Evolutionary conservation across 352 stramenopile species (phyloP), one percentile per base, ranked within the genome.

Genomic region (Globisporangium nunn): DNA sequence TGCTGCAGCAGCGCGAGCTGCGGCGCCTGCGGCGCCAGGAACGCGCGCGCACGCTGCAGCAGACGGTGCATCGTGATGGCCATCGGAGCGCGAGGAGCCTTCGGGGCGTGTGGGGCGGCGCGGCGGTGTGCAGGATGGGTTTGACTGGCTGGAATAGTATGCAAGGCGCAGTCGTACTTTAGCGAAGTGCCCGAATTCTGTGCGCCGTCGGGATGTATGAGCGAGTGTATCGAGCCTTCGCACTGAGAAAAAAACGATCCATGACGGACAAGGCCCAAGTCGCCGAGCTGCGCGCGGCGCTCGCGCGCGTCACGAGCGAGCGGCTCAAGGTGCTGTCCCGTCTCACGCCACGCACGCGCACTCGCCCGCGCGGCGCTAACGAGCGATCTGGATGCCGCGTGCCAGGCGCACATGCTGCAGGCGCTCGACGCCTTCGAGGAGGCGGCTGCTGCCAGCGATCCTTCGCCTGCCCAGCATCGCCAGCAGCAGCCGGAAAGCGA

Each of bases 371-470:
- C 3, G 35, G 2, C 35, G 2, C 37, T 43, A 43, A 43, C 37
- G 11, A 14, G 23, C 23, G 23, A 23, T 1, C 37, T 17, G 11
- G 11, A n/a, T 43, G 37, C 37, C 11, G 23, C 23, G 23, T 23
- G 23, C 1, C 56, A 95, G 85, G 68, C 59, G 46, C 71, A 95
- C 67, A 95, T 95, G 82, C 54, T 79, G 28, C 53, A 65, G 45
- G 81, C 82, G n/a, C 50, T 95, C 14, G 64, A 67, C 12, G 59
- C 62, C 15, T 91, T 91, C 33, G 47, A 67, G 31, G 2, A 65
- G 5, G 30, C 47, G 11, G 0, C 39, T 1, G 6, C 30, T 6
- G 15, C 39, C 56, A 50, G 23, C 8, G 59, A 18, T 35, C 43
- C 47, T 43, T 15, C 17, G 46, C 23, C 37, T 17, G 10, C 11